Percentiles rank a stretch among this genome's conserved stretches.
phyloP scores from a whole-genome alignment of 2,329 filamentous ascomycete genomes.

The Lachnellula hyalina region DNA sequence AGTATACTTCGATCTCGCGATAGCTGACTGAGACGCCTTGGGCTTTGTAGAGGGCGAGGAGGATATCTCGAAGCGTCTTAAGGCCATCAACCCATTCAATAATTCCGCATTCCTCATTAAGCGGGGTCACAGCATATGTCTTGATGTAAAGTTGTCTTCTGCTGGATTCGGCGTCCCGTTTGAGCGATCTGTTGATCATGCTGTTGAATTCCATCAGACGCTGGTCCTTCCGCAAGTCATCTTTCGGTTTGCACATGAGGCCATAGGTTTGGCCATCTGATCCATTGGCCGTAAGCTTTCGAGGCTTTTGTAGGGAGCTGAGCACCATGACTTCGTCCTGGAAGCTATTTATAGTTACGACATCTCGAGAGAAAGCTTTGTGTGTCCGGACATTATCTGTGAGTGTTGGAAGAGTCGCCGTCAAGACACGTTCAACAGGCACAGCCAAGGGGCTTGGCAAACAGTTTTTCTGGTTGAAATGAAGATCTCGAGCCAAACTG shows the following conservation, averaged over 20 bases:
- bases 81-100: conserved; percentile 99
- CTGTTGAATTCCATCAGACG: conserved; percentile 98
- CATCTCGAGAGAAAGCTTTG: conserved; percentile 80
- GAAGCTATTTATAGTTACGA: conserved; percentile 76
- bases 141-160: conserved; percentile 90
- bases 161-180: conserved; percentile 85
- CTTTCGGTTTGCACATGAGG: conserved; percentile 94
- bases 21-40: conserved; percentile 69
- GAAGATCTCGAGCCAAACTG: conserved; percentile 70
- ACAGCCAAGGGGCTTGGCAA: conserved; percentile 84
- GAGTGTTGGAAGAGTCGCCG: conserved; percentile 69
- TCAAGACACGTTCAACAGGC: conserved; percentile 79
- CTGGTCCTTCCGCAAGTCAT: conserved; percentile 95
- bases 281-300: conserved; percentile 81
- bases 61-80: conserved; percentile 86
- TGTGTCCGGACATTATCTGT: conserved; percentile 71
- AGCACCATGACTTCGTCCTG: conserved; percentile 85
- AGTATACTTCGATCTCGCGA: conserved; percentile 54
- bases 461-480: conserved; percentile 74
- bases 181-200: conserved; percentile 93
- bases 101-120: conserved; percentile 96
- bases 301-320: conserved; percentile 85
- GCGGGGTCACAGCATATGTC: conserved; percentile 91
- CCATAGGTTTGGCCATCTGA: conserved; percentile 86
- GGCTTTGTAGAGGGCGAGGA: conserved; percentile 72